Base-by-base conservation (phyloP, 1,139 yeast species). In the Pichia sp. region DNA sequence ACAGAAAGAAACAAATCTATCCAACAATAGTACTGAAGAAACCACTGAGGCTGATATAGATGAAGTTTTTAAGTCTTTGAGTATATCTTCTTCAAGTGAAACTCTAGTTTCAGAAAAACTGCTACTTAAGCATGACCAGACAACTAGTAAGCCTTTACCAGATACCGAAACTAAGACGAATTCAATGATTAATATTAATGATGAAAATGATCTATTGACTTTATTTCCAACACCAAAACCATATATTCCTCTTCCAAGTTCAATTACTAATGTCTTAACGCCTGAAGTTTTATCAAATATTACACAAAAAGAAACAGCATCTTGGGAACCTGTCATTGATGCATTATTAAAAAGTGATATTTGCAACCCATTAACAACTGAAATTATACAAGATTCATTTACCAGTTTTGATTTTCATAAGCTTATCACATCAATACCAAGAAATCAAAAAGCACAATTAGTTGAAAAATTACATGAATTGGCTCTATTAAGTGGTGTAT, bases 301-400 rank as follows among this genome's bases (percentile, higher is more conserved):
- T 37, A 69, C 76, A 3, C 54, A 61, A 2, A 68, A 69, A 37
- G 62, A 66, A 4, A 61, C 67, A 37, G 78, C 74, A 48, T 69
- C 80, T 55, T 83, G 90, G 89, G 63, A 66, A 20, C 62, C 73
- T 30, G 73, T 82, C 3, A 58, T 83, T 4, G 60, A 67, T 3
- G 74, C 71, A 39, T 58, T 83, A n/a, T 32, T 47, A n/a, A 25
- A 39, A 7, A 41, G 43, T 28, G 12, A 30, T 25, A 40, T 46
- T 20, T 46, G 49, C 36, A 35, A 41, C n/a, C 46, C 47, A 3
- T 10, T 38, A 30, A 24, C 35, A 0, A 23, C 25, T 6, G 16
- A 12, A 16, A n/a, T 34, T 12, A 20, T 40, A 0, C 65, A 82
- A 12, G 45, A 50, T 10, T 73, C 60, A 3, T 48, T 80, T 4